A percentile compares a stretch with the other conserved stretches of the same genome.
phyloP scores from a whole-genome alignment of 139 green algal genomes.

The Auxenochlorella pyrenoidosa region DNA sequence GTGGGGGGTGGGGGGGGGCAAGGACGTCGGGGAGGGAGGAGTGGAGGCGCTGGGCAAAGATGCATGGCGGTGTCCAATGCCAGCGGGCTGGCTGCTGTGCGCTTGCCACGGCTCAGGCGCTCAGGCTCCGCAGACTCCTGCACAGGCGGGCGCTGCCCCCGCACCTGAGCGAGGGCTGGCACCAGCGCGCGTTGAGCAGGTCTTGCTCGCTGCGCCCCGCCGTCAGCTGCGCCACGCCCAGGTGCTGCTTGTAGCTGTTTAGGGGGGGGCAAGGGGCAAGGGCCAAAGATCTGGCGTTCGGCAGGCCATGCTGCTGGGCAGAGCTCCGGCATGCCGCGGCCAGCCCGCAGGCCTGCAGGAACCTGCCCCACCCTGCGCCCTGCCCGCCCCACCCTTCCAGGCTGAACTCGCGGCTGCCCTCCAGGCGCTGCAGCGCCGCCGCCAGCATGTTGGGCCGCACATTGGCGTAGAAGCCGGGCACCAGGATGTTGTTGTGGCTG shows the following conservation, averaged over 20 bases:
- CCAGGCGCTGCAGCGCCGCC: constrained; percentile 67
- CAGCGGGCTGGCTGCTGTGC: too few relatives aligned
- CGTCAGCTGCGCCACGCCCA: constrained; percentile 79
- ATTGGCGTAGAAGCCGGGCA: constrained; percentile 87
- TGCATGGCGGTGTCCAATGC: too few relatives aligned
- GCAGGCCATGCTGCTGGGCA: background rate
- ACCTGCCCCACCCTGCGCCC: background rate
- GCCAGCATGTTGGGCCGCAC: constrained; percentile 78
- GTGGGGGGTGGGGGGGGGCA: background rate
- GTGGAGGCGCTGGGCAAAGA: too few relatives aligned
- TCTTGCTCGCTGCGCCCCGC: constrained; percentile 63
- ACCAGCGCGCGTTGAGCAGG: constrained; percentile 90
- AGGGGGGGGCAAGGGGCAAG: background rate
- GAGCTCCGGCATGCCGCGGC: constrained; percentile 1
- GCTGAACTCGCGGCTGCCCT: constrained; percentile 70
- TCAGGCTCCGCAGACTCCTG: too few relatives aligned
- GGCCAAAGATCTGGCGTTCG: too few relatives aligned
- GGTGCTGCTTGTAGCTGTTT: constrained; percentile 63
- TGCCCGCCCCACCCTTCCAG: constrained; percentile 50
- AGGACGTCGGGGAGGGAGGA: background rate
- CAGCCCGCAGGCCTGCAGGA: background rate
- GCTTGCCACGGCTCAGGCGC: too few relatives aligned
- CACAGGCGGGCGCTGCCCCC: too few relatives aligned
- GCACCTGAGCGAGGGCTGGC: constrained; percentile 76
- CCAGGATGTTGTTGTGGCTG: constrained; percentile 52